A percentile compares a stretch with the other conserved stretches of the same genome.
These are phyloP conservation scores for Phytophthora pistaciae DNA, from an alignment of 352 stramenopile species.

Conservation along the genomic window DNA sequence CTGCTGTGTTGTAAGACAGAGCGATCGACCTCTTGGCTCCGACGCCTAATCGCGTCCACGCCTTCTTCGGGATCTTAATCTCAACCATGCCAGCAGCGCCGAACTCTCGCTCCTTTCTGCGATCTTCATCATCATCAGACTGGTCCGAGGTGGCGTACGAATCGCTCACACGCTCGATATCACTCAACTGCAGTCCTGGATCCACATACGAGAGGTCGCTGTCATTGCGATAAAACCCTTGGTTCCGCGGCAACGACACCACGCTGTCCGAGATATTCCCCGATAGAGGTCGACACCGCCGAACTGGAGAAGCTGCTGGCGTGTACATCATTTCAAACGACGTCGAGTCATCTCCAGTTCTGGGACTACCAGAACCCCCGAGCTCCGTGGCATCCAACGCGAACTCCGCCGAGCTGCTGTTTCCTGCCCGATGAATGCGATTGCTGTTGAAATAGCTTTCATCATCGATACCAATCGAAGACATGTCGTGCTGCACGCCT, in stretches of 20 bases:
- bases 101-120: constrained; percentile 38
- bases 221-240: constrained; percentile 58
- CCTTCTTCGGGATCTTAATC: constrained; percentile 88
- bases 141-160: constrained; percentile 75
- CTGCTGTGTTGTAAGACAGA: constrained; percentile 81
- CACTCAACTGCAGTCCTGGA: constrained; percentile 60
- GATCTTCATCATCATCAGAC: constrained; percentile 50
- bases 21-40: constrained; percentile 75
- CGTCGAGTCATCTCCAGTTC: constrained; percentile 55
- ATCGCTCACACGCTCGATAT: constrained; percentile 69
- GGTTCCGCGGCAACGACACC: constrained; percentile 40
- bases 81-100: constrained; percentile 66
- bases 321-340: constrained; percentile 80
- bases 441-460: constrained; percentile 58
- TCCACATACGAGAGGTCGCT: constrained; percentile 57
- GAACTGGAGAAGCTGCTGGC: constrained; percentile 52
- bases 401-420: constrained; percentile 25
- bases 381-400: constrained; percentile 37
- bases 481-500: constrained; percentile 33
- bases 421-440: constrained; percentile 11
- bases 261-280: constrained; percentile 41
- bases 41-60: constrained; percentile 78
- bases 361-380: constrained; percentile 52
- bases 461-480: constrained; percentile 70
- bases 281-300: constrained; percentile 26